A percentile compares a stretch with the other conserved stretches of the same genome.
These are phyloP conservation scores for Citrus maxima DNA, from an alignment of 345 rosid genomes.

Conservation along the genomic window DNA sequence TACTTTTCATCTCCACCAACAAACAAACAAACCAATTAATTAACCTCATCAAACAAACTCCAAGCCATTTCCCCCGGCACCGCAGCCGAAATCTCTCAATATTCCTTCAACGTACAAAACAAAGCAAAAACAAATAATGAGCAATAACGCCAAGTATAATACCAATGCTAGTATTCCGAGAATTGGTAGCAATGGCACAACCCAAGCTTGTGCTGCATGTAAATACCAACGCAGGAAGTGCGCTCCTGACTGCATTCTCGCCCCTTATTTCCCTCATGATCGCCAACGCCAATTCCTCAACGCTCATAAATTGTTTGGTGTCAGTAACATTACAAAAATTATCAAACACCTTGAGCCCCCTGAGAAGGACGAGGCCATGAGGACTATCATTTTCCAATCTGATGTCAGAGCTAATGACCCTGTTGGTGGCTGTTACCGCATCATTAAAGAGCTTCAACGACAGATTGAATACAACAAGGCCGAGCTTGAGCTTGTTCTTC, in stretches of 20 bases:
- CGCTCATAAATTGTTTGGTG: slow-evolving; percentile 92
- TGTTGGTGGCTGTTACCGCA: slow-evolving; percentile 70
- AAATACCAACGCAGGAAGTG: slow-evolving; percentile 95
- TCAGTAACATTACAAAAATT: slow-evolving; percentile 84
- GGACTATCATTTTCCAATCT: slow-evolving; percentile 77
- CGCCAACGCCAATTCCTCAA: slow-evolving; percentile 84
- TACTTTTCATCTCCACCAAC: not conserved
- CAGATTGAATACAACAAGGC: slow-evolving; percentile 64
- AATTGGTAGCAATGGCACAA: slow-evolving; percentile 27
- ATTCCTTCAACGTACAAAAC: slow-evolving; percentile 7
- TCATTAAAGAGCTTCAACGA: slow-evolving; percentile 61
- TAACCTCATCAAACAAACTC: slow-evolving; percentile 1
- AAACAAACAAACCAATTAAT: not conserved
- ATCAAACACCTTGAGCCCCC: slow-evolving; percentile 58
- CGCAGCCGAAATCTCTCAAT: slow-evolving; percentile 52
- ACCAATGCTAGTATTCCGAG: not conserved
- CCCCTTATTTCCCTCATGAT: slow-evolving; percentile 92
- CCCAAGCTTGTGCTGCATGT: slow-evolving; percentile 96
- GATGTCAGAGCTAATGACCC: slow-evolving; percentile 89
- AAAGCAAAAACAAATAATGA: slow-evolving; percentile 6
- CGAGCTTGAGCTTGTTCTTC: slow-evolving; percentile 75
- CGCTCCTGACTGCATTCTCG: slow-evolving; percentile 88
- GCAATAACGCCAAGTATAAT: not conserved
- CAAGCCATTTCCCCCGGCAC: slow-evolving; percentile 56
- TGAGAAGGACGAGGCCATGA: slow-evolving; percentile 82